Evolutionary conservation across 176 grass and related monocot species (phyloP), one percentile per base, ranked within the genome.

Genomic region (Zoysia japonica): DNA sequence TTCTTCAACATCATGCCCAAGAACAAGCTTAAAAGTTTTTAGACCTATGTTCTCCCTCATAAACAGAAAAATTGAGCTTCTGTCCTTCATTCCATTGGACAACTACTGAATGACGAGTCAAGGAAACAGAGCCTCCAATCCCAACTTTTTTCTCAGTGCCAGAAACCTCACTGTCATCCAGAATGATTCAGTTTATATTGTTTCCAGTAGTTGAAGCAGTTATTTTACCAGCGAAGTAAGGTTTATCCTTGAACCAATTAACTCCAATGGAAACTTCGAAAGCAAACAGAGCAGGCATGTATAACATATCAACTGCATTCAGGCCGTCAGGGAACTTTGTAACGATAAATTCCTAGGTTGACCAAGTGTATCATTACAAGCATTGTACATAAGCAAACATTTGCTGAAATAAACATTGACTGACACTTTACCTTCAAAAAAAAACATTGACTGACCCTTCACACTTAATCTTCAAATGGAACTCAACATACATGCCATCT

Each of bases 401-500:
- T 55, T 73, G 37, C 50, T 42, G 50, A 55, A 73, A 55, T 41
- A 49, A 55, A 55, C 0, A 15, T 73, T 15, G 3, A 55, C 15
- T 73, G 3, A 11, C 36, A 28, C 50, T 55, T 73, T 4, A 55
- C n/a, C 51, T 73, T 73, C 50, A 54, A 14, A 72, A 73, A 55
- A 17, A 49, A 55, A 55, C 0, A 15, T 73, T 15, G 3, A 55
- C 15, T 73, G 3, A 11, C 36, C 9, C 71, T 5, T 56, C 51
- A 6, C 37, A 13, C 51, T 56, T 73, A 9, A 73, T 73, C 52
- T 73, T 73, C 51, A 54, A 15, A 72, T 72, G 4, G 7, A 72
- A 72, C 49, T 53, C 48, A 54, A 72, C 53, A 72, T 16, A 68
- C 66, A 68, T 47, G 16, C 6, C 3, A 67, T 3, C 1, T 1